Percentiles rank a stretch among this genome's conserved stretches.
Evolutionary conservation across 495 filamentous ascomycete species (phyloP).

Genomic region (Trichoderma reesei): DNA sequence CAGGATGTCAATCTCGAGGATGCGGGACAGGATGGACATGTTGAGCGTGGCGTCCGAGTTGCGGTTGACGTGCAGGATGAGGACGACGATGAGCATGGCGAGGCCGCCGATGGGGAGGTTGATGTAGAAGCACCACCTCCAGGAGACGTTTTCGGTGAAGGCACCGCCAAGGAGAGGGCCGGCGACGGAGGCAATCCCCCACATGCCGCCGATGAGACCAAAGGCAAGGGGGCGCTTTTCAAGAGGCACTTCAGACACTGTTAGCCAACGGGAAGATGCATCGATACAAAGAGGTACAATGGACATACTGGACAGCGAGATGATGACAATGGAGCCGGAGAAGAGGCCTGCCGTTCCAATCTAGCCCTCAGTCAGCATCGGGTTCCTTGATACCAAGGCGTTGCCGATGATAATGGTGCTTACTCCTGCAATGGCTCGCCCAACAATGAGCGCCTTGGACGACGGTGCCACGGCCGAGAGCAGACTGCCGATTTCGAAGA

Average conservation of each 20-base stretch:
- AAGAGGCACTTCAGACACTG: slow-evolving; percentile 48
- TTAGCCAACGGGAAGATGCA: neutral
- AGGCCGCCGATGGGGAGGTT: slow-evolving; percentile 54
- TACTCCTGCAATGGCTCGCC: slow-evolving; percentile 41
- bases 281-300: neutral
- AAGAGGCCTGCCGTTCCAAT: slow-evolving; percentile 43
- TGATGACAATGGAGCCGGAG: slow-evolving; percentile 50
- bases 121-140: slow-evolving; percentile 52
- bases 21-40: slow-evolving; percentile 24
- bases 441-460: slow-evolving; percentile 42
- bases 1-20: slow-evolving; percentile 43
- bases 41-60: slow-evolving; percentile 20
- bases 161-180: slow-evolving; percentile 38
- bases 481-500: slow-evolving; percentile 43
- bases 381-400: neutral
- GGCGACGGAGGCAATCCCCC: slow-evolving; percentile 54
- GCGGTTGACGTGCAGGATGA: slow-evolving; percentile 39
- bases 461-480: slow-evolving; percentile 43
- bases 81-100: slow-evolving; percentile 42
- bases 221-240: slow-evolving; percentile 60
- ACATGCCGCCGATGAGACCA: slow-evolving; percentile 74
- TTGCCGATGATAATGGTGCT: neutral
- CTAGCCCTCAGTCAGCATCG: slow-evolving; percentile 1
- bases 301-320: slow-evolving; percentile 38
- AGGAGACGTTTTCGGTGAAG: slow-evolving; percentile 37